phyloP scores from a whole-genome alignment of 179 eudicot species.

The Silene noctiflora region DNA sequence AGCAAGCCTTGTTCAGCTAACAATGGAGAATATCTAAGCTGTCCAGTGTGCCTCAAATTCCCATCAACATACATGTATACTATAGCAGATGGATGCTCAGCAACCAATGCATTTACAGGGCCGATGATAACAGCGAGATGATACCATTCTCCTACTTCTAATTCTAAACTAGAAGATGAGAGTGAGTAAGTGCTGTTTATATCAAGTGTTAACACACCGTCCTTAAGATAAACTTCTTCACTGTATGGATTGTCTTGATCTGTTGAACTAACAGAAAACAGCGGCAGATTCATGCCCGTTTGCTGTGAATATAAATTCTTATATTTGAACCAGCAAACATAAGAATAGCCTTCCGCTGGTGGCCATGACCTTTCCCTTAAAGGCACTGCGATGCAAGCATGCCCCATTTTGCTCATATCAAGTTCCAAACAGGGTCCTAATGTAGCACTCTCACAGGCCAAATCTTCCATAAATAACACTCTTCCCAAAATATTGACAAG shows the following conservation, averaged over 20 bases:
- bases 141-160: slow-evolving; percentile 89
- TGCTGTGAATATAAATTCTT: slow-evolving; percentile 53
- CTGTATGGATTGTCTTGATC: slow-evolving; percentile 47
- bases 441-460: slow-evolving; percentile 55
- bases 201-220: slow-evolving; percentile 70
- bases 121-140: slow-evolving; percentile 84
- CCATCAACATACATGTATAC: slow-evolving; percentile 78
- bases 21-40: slow-evolving; percentile 70
- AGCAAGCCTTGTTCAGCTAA: slow-evolving; percentile 64
- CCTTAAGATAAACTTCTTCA: slow-evolving; percentile 74
- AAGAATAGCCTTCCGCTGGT: slow-evolving; percentile 86
- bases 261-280: slow-evolving; percentile 72
- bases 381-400: slow-evolving; percentile 75
- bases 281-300: slow-evolving; percentile 49
- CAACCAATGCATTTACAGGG: slow-evolving; percentile 75
- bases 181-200: slow-evolving; percentile 58
- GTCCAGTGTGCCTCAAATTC: slow-evolving; percentile 69
- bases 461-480: slow-evolving; percentile 58
- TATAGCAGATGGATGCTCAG: slow-evolving; percentile 64
- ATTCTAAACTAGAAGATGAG: slow-evolving; percentile 60
- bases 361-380: slow-evolving; percentile 86
- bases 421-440: slow-evolving; percentile 76
- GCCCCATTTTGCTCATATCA: slow-evolving; percentile 82
- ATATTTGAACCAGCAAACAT: slow-evolving; percentile 85
- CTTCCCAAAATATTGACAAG: slow-evolving; percentile 73